Evolutionary conservation across 805 yeast genomes (phyloP), one percentile per base, ranked within the genome.

Genomic region (Clavispora santaluciae): DNA sequence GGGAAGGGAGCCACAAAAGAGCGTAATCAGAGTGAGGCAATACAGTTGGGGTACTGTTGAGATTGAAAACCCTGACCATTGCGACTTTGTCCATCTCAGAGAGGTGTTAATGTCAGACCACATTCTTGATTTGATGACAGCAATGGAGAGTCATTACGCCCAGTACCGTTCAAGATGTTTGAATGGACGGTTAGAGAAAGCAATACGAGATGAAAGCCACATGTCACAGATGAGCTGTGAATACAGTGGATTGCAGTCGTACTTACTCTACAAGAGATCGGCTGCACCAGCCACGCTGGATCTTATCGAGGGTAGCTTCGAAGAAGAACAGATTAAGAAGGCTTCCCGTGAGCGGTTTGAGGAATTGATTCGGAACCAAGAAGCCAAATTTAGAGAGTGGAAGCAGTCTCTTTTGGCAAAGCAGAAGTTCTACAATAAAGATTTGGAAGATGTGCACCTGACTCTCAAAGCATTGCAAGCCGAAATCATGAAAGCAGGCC

Each of bases 11-110:
- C 33, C 48, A 1, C 53, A 51, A 7, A 57, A 81, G 8, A 62
- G 71, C 23, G 45, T 62, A 3, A 85, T 85, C 22, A 72, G 84
- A 47, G 95, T 51, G 12, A 22, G 71, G 50, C 49, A 60, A 55
- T 90, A 88, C 64, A 72, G 68, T 13, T 90, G 96, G 96, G 97
- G 97, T 0, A 61, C 76, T 17, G 86, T 86, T 11, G 95, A 89
- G 56, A 84, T 86, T 30, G 95, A 86, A 55, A 83, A 87, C 58
- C 75, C 74, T 15, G 60, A 66, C 7, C 89, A 84, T 60, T 86
- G 95, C 62, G 96, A 91, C 58, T 88, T 88, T 55, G 48, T 62
- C 22, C 70, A 70, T 45, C 70, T 90, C 47, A 76, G 86, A 49
- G 73, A 79, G 25, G 62, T 87, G 28, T 64, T 90, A 36, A 69